Conservation (phyloP, 208 protist species). For the Trypanosoma rangeli region DNA sequence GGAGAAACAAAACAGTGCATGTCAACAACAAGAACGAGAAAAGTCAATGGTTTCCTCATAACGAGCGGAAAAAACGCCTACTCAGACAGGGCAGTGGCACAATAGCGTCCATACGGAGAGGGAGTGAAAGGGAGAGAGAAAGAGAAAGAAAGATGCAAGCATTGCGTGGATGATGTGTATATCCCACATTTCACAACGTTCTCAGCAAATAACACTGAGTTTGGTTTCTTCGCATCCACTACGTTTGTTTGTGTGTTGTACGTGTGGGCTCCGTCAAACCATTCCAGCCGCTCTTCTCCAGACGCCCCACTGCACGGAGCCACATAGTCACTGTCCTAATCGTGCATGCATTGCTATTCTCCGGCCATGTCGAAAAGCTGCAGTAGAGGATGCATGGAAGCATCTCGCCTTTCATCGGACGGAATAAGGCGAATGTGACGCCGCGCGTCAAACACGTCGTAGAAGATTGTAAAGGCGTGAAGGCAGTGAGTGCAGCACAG, state of each 20-base stretch:
- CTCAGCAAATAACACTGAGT: background rate
- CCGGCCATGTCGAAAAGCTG: slow-evolving; percentile 6
- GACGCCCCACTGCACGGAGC: background rate
- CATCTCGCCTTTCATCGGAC: background rate
- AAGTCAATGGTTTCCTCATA: background rate
- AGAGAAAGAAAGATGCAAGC: background rate
- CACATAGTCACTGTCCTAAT: background rate
- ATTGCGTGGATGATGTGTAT: background rate
- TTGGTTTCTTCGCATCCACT: background rate
- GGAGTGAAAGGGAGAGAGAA: slow-evolving; percentile 3
- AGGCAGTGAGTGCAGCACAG: slow-evolving; percentile 16
- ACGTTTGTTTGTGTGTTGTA: background rate
- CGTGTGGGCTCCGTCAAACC: background rate
- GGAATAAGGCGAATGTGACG: slow-evolving; percentile 11
- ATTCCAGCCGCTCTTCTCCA: background rate
- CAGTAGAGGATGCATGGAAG: slow-evolving; percentile 16
- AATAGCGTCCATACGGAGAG: background rate
- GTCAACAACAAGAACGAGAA: background rate
- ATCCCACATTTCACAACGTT: background rate
- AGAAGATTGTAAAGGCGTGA: slow-evolving; percentile 19
- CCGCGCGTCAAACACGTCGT: slow-evolving; percentile 23
- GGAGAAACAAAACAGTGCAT: background rate
- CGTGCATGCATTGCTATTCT: background rate
- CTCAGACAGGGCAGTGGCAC: too few relatives aligned
- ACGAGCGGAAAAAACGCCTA: background rate